Percentiles rank a stretch among this genome's conserved stretches.
Evolutionary conservation across 805 yeast species (phyloP).

Genomic region (Ogataea polymorpha): DNA sequence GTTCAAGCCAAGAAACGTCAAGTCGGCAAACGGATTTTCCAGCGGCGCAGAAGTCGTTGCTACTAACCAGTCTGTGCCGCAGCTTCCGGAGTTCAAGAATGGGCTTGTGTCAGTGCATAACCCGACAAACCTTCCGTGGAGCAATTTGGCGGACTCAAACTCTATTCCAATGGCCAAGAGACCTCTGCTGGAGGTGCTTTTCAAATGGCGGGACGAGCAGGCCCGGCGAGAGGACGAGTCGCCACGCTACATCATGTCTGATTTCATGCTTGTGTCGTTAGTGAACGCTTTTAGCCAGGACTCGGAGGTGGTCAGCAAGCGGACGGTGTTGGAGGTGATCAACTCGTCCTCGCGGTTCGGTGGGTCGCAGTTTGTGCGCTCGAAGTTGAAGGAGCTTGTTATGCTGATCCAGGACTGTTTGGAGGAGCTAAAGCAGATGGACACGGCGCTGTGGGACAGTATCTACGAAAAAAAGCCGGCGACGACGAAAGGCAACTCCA

Average conservation of each 20-base stretch:
- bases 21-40: slow-evolving; percentile 8
- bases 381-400: slow-evolving; percentile 54
- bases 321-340: slow-evolving; percentile 49
- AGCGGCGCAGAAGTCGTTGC: slow-evolving; percentile 27
- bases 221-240: slow-evolving; percentile 86
- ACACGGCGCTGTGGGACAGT: slow-evolving; percentile 32
- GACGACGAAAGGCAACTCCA: slow-evolving; percentile 22
- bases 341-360: slow-evolving; percentile 46
- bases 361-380: slow-evolving; percentile 41
- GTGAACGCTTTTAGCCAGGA: slow-evolving; percentile 32
- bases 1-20: slow-evolving; percentile 44
- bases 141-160: slow-evolving; percentile 56
- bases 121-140: slow-evolving; percentile 64
- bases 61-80: slow-evolving; percentile 31
- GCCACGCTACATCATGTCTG: slow-evolving; percentile 77
- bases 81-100: slow-evolving; percentile 17
- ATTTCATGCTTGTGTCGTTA: slow-evolving; percentile 65
- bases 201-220: slow-evolving; percentile 75
- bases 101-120: slow-evolving; percentile 45
- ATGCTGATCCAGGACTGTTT: slow-evolving; percentile 48
- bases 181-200: slow-evolving; percentile 57
- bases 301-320: slow-evolving; percentile 51
- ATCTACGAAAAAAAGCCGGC: slow-evolving; percentile 24
- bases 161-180: slow-evolving; percentile 55
- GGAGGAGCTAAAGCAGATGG: slow-evolving; percentile 34